Evolutionary conservation across 1,284 basidiomycete species (phyloP).

Genomic region (Irpex sp.): DNA sequence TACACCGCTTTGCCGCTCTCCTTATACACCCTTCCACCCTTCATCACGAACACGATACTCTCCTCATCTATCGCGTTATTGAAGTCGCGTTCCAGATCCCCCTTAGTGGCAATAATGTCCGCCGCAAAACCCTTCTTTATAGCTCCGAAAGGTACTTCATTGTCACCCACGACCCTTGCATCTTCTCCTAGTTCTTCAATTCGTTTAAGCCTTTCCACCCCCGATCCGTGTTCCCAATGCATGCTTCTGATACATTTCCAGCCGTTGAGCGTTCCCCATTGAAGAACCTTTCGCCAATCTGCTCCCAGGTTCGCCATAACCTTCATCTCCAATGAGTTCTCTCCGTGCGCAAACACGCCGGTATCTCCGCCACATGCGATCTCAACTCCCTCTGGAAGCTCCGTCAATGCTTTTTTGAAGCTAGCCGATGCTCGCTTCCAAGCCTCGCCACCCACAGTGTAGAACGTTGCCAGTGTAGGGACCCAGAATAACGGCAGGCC

Average conservation of each 20-base stretch:
- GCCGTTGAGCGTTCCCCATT: constrained; percentile 58
- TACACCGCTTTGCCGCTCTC: constrained; percentile 28
- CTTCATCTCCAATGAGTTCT: constrained; percentile 59
- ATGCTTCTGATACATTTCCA: constrained; percentile 53
- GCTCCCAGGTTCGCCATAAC: constrained; percentile 58
- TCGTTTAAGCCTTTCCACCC: constrained; percentile 28
- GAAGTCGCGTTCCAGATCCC: constrained; percentile 48
- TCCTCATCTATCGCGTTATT: constrained; percentile 40
- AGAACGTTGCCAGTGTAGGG: constrained; percentile 55
- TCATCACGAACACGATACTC: constrained; percentile 55
- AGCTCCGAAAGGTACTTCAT: constrained; percentile 55
- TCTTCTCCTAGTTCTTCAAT: constrained; percentile 29
- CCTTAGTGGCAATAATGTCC: constrained; percentile 51
- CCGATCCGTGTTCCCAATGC: constrained; percentile 44
- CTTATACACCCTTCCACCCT: constrained; percentile 50
- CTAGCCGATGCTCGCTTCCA: constrained; percentile 39
- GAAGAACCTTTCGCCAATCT: constrained; percentile 46
- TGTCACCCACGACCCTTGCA: constrained; percentile 38
- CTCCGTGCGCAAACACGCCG: constrained; percentile 58
- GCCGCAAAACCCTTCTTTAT: constrained; percentile 52
- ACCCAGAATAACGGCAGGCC: constrained; percentile 41
- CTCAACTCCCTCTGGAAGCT: constrained; percentile 33
- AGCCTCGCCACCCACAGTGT: constrained; percentile 28
- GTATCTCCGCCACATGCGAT: constrained; percentile 65
- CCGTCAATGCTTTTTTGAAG: constrained; percentile 43